Evolutionary conservation across 1,139 yeast genomes (phyloP), one percentile per base, ranked within the genome.

Genomic region (Suhomyces ambrosiae): DNA sequence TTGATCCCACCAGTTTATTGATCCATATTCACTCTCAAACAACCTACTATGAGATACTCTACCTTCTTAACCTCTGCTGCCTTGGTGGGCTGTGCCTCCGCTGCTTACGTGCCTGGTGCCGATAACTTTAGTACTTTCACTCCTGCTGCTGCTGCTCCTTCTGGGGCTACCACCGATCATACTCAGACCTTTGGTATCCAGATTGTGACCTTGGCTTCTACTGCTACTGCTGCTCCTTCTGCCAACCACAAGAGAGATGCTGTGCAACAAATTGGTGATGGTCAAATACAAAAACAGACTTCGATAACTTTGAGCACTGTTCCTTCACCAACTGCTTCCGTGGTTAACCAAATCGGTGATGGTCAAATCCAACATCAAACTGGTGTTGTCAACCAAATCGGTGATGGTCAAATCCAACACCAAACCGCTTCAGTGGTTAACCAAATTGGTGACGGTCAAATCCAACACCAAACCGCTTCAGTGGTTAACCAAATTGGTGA

Each of bases 181-280:
- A 47, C 77, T 21, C 63, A 68, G 37, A 68, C 75, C 34, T 84
- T 84, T 54, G 92, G 92, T 69, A 82, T 84, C 53, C 86, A 84
- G 49, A 79, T 83, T 47, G 64, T 68, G 40, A 52, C 60, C 7
- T 38, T 55, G 32, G 50, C 48, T 4, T 37, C 49, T 4, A 35
- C 47, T 8, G 53, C 46, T 32, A 37, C 52, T 22, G 35, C 56
- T 38, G 51, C 74, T 33, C 48, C 53, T 29, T 35, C 47, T 15
- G 54, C 41, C 12, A 18, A 33, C 11, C 30, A 32, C 19, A 35
- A 31, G 60, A 51, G 64, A 52, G 40, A 60, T 48, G 65, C 50
- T 13, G 54, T 60, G 11, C 46, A 52, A 38, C 66, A 61, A 39
- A 60, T 61, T 33, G 49, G 50, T 17, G 60, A 54, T 31, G 60